Base-by-base conservation (phyloP, 306 rosid species). In the Sicyos edulis region DNA sequence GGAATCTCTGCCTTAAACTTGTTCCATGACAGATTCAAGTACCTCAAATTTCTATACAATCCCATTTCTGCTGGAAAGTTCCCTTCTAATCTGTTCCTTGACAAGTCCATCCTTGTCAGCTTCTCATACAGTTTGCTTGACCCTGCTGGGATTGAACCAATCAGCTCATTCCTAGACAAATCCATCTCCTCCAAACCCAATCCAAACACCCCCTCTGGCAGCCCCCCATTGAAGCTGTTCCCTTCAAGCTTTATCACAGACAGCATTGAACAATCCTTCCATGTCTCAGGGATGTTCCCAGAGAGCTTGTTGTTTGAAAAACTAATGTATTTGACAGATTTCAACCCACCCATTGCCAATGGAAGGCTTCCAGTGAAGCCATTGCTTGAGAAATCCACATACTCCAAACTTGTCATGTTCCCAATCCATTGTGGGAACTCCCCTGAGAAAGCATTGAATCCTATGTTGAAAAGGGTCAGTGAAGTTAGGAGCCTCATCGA, bases 11-110 rank as follows among this genome's bases (percentile, higher is more conserved):
- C 82, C 19, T 82, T 82, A 56, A 93, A 84, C 69, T 83, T 87
- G 84, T 93, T 93, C 96, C 95, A 90, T 67, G 98, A 93, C 55
- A 93, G 75, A 77, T 93, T 93, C 85, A 88, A 78, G 73, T 87
- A 85, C 74, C 80, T 82, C 65, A 93, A 67, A 54, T 81, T 83
- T 51, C 84, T 87, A 75, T 83, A 84, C 71, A 84, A 83, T 0
- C 91, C 91, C 49, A 84, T 78, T 77, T 93, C 92, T 49, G 88
- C 85, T 51, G 95, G 96, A 65, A 89, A 80, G 15, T 67, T 82
- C 64, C 97, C 96, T 15, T 77, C 74, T 9, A 91, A 80, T 59
- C 77, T 83, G 78, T 91, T 91, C 58, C 75, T 84, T 20, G 97
- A 89, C 61, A 91, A 80, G 78, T 91, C 96, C 87, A 87, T 79